These are phyloP conservation scores for Elaeis guineensis DNA, from an alignment of 176 grass and related monocot species.

Conservation along the genomic window DNA sequence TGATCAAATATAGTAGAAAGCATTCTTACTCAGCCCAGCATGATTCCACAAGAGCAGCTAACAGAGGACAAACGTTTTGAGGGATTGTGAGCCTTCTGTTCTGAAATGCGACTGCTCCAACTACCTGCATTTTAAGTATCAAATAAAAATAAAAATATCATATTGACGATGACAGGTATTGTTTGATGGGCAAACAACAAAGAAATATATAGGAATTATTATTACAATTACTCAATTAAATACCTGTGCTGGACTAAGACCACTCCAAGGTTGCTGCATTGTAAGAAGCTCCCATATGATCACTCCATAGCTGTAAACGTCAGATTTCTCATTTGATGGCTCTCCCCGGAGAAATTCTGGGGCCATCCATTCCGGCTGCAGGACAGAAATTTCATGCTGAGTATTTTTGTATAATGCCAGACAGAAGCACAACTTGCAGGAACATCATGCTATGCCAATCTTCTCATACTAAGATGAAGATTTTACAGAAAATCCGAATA, in stretches of 20 bases:
- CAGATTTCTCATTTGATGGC: conserved; percentile 83
- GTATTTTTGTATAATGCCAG: no score
- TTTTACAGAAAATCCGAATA: no score
- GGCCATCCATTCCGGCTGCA: conserved; percentile 96
- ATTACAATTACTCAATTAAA: background rate
- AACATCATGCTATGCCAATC: no score
- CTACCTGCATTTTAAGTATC: conserved; percentile 36
- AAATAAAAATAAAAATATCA: no score
- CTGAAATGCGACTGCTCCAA: conserved; percentile 92
- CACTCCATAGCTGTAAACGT: conserved; percentile 87
- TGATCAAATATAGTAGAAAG: background rate
- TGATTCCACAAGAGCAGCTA: conserved; percentile 76
- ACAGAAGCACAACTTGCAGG: no score
- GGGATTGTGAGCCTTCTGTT: conserved; percentile 75
- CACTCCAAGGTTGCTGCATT: conserved; percentile 90
- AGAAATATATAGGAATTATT: no score
- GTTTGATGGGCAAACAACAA: no score
- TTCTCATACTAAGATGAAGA: no score
- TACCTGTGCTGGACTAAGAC: conserved; percentile 79
- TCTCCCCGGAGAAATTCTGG: conserved; percentile 84
- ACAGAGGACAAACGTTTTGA: conserved; percentile 30
- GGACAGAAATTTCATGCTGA: background rate
- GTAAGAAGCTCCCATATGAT: conserved; percentile 91
- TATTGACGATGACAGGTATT: no score
- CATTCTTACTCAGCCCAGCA: conserved; percentile 86